Evolutionary conservation across 345 rosid genomes (phyloP).

Genomic region (Geranium brycei): DNA sequence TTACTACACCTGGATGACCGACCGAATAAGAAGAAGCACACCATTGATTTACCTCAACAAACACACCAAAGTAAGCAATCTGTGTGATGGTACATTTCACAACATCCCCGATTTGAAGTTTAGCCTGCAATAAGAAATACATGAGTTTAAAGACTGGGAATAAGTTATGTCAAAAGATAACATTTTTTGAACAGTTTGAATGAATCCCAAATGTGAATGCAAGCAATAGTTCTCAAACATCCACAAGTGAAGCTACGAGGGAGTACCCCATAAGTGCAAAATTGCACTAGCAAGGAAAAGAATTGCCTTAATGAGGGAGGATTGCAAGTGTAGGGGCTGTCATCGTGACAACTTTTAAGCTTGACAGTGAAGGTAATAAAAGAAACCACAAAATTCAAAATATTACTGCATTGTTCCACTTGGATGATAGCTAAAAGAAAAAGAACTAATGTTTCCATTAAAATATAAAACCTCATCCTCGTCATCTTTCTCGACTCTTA

Average conservation of each 20-base stretch:
- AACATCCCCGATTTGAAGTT: constrained; percentile 79
- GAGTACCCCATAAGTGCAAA: no score
- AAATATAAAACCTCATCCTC: background rate
- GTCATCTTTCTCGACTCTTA: background rate
- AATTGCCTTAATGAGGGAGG: no score
- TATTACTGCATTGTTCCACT: background rate
- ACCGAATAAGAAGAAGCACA: background rate
- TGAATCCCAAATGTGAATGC: no score
- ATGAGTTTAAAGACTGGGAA: constrained; percentile 5
- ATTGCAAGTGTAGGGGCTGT: no score
- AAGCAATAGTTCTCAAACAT: no score
- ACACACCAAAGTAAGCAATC: constrained; percentile 82
- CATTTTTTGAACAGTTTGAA: constrained; percentile 2
- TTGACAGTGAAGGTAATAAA: background rate
- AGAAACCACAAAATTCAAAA: background rate
- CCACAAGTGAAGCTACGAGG: no score
- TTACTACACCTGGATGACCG: background rate
- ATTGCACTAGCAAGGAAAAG: no score
- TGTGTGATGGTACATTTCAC: constrained; percentile 79
- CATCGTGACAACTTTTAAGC: background rate
- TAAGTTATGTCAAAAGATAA: background rate
- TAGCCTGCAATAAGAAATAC: constrained; percentile 40
- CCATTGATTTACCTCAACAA: constrained; percentile 56
- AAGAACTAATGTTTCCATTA: background rate
- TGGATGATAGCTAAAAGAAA: background rate